Evolutionary conservation across 192 early-diverging fungal genomes (phyloP), one percentile per base, ranked within the genome.

Genomic region (Coemansia sp.): DNA sequence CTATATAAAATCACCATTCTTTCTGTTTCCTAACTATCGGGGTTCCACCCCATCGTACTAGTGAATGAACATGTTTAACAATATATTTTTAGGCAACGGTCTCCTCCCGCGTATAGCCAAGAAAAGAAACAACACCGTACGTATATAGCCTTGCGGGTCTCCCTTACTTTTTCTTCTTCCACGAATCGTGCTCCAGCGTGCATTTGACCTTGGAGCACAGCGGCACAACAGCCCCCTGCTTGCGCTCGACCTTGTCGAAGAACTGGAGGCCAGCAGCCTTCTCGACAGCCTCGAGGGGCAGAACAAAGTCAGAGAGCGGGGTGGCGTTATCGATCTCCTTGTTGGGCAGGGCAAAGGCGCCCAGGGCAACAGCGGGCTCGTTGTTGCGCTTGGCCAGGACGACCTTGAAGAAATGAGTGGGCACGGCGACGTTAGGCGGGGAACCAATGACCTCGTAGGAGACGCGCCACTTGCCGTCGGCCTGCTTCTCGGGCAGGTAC

Each of bases 321-420:
- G 85, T 84, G 6, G 78, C 54, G 64, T 89, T 74, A 21, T 87
- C 78, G 59, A 96, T 93, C 26, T 67, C 74, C 64, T 85, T 76
- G 81, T 98, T 98, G 0, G 94, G 95, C 41, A 98, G 54, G 3
- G 96, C 90, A 79, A 98, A 98, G 0, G 87, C 89, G 15, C 84
- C 91, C 0, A 88, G 56, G 10, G 84, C 76, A 62, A 86, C 85
- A 9, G 73, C 63, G 0, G 48, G 18, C 32, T 86, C 84, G 48
- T 76, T 74, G 45, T 84, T 86, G 65, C 80, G 80, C 54, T 83
- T 74, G 4, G 89, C 92, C 75, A 94, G 71, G 38, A 96, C 89
- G 21, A 94, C 89, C 81, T 98, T 98, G 84, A 87, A 98, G 75
- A 95, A 96, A 64, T 96, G 94, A 5, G 94, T 96, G 6, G 96